A percentile compares a stretch with the other conserved stretches of the same genome.
These are phyloP conservation scores for Lophiostoma macrostomum DNA, from an alignment of 495 filamentous ascomycete genomes.

Conservation along the genomic window DNA sequence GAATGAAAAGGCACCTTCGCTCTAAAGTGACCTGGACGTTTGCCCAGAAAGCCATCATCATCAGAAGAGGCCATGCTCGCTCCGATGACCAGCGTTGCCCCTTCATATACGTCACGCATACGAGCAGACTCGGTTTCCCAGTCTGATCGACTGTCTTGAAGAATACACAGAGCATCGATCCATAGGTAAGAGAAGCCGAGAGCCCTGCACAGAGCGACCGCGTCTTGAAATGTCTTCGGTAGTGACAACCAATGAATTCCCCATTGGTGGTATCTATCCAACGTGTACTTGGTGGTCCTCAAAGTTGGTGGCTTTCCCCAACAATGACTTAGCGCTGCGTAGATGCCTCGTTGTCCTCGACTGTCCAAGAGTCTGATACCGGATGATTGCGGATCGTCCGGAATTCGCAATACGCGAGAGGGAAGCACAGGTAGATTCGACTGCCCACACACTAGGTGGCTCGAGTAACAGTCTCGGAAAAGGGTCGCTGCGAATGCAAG, in stretches of 20 bases:
- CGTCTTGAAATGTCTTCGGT: conserved; percentile 19
- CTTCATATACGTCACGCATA: conserved; percentile 33
- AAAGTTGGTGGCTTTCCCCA: background rate
- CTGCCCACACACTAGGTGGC: no score
- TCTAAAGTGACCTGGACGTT: background rate
- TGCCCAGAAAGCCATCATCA: conserved; percentile 6
- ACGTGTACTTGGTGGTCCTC: background rate
- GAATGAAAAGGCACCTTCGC: no score
- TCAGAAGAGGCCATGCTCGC: conserved; percentile 2
- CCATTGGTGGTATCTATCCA: background rate
- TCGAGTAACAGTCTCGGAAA: no score
- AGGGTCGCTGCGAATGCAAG: no score
- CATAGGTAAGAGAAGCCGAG: conserved; percentile 36
- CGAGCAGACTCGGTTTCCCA: conserved; percentile 20
- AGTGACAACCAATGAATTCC: background rate
- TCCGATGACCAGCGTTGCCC: conserved; percentile 19
- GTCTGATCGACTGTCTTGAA: conserved; percentile 31
- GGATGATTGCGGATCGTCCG: no score
- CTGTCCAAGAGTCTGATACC: background rate
- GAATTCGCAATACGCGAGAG: no score
- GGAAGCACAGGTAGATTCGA: no score
- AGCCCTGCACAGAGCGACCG: conserved; percentile 6
- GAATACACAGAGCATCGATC: conserved; percentile 40
- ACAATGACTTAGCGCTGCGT: background rate
- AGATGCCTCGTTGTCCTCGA: background rate